Percentiles rank a stretch among this genome's conserved stretches.
Evolutionary conservation across 257 asterid species (phyloP).

Genomic region (Solanum commersonii): DNA sequence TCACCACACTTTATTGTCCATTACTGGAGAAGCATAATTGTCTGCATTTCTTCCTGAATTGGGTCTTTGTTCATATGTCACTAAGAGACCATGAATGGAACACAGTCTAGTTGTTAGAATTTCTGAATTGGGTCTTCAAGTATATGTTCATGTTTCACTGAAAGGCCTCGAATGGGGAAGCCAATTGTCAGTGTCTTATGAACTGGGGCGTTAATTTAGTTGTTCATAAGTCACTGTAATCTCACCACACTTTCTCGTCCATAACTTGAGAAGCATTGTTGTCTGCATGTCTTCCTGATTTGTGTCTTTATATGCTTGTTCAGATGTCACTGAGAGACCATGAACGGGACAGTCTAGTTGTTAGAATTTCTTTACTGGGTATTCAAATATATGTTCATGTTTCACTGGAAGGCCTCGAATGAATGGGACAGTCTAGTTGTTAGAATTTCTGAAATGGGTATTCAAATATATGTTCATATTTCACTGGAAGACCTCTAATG

Average conservation of each 20-base stretch:
- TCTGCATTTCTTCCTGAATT: background rate
- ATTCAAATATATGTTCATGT: background rate
- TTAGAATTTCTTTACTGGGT: background rate
- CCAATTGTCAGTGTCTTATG: background rate
- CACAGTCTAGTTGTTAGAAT: background rate
- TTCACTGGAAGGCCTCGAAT: background rate
- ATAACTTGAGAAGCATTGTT: background rate
- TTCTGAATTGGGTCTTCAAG: background rate
- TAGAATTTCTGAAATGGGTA: background rate
- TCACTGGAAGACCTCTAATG: background rate
- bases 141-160: background rate
- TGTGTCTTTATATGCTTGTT: background rate
- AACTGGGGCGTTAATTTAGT: background rate
- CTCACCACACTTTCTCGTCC: background rate
- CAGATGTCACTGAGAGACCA: background rate
- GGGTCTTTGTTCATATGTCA: background rate
- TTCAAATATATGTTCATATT: background rate
- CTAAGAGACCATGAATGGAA: background rate
- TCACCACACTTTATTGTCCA: background rate
- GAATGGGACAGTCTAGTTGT: background rate
- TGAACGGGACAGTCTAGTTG: background rate
- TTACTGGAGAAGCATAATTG: background rate
- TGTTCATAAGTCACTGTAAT: background rate
- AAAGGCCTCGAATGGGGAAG: background rate
- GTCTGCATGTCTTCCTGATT: background rate